Conservation (phyloP, 108 stramenopile species). For the Nitzschia sp. region DNA sequence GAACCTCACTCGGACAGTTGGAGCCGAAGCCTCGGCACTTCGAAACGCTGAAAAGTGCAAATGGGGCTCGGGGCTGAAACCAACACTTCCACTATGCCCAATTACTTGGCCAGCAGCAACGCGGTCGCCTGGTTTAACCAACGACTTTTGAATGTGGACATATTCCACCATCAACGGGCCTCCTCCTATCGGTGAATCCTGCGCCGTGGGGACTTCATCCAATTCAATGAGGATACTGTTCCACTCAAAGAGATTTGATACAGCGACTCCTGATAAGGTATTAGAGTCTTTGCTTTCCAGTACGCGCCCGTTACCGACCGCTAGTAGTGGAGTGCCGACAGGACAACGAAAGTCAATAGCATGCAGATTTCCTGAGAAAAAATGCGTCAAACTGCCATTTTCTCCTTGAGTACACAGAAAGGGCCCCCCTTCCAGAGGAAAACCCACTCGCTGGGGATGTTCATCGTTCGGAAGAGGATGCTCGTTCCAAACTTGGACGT, state of each 20-base stretch:
- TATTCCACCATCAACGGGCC: slow-evolving; percentile 77
- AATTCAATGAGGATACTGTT: slow-evolving; percentile 74
- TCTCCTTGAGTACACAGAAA: slow-evolving; percentile 84
- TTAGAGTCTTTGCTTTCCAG: slow-evolving; percentile 55
- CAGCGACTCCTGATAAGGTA: slow-evolving; percentile 75
- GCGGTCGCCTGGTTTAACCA: slow-evolving; percentile 62
- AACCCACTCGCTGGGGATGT: slow-evolving; percentile 51
- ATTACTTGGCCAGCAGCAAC: slow-evolving; percentile 69
- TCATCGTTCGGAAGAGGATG: slow-evolving; percentile 67
- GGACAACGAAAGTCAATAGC: slow-evolving; percentile 86
- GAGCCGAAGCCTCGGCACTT: slow-evolving; percentile 49
- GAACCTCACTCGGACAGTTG: slow-evolving; percentile 65
- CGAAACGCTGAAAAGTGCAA: slow-evolving; percentile 80
- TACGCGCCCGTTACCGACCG: slow-evolving; percentile 66
- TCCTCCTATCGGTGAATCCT: background rate
- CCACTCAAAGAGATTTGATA: slow-evolving; percentile 79
- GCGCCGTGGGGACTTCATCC: slow-evolving; percentile 1
- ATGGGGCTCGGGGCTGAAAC: slow-evolving; percentile 81
- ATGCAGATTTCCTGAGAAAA: slow-evolving; percentile 80
- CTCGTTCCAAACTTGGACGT: slow-evolving; percentile 61
- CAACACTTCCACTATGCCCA: slow-evolving; percentile 73
- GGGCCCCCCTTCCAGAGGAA: slow-evolving; percentile 57
- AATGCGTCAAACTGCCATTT: slow-evolving; percentile 81
- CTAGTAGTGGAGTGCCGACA: slow-evolving; percentile 74
- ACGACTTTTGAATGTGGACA: slow-evolving; percentile 73